Evolutionary conservation across 345 rosid species (phyloP), one percentile per base, ranked within the genome.

Genomic region (Luvunga scandens): DNA sequence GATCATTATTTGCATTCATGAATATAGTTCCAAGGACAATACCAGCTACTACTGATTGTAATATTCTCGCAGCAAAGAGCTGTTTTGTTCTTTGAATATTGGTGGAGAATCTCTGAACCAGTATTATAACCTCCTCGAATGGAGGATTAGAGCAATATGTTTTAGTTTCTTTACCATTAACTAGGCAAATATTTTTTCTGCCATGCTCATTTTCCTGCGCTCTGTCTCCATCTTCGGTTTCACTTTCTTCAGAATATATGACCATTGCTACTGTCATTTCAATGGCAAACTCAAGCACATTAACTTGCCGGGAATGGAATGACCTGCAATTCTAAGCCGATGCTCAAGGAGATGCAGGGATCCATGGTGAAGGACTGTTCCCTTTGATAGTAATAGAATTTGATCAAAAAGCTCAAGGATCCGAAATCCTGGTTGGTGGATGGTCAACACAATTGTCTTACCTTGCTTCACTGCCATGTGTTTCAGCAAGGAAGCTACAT

Each of bases 401-500:
- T 67, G 70, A 84, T 81, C 78, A 42, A 84, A 78, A 33, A 78
- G 76, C 70, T 81, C 75, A 4, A 84, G 80, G 50, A 81, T 84
- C n/a, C 80, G 68, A 16, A 75, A 84, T 7, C 84, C 80, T 36
- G 86, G 84, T 78, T 84, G 84, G 68, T 81, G 86, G 28, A 84
- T 78, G 30, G 84, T 84, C 45, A 81, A 33, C 61, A 78, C 62
- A 45, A 81, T 78, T 31, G 84, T 79, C 68, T 78, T 84, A 38
- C 79, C 82, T 66, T 78, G 80, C 61, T 62, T 72, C 30, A 19
- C 8, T 38, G 84, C 79, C 80, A 81, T 84, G 9, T 75, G 57
- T 66, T 84, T 81, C 59, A 81, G 72, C 82, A 84, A 31, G 64
- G 66, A n/a, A 36, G 77, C 75, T 39, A 84, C 72, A 16, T 80